phyloP scores from a whole-genome alignment of 371 early-diverging fungal species.

The Mortierella sp. region DNA sequence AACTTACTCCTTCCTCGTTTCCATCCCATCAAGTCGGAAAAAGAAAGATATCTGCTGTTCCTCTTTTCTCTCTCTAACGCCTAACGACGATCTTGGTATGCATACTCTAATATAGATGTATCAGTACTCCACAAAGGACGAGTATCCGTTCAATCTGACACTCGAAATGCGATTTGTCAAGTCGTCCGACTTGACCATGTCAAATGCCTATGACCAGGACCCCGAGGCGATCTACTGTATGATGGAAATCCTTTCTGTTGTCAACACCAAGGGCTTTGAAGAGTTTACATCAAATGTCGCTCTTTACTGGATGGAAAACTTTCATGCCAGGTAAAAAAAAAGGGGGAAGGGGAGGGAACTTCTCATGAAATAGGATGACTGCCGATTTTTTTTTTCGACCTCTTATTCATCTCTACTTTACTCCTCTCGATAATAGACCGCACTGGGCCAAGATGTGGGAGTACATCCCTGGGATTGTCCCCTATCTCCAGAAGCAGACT shows the following conservation, averaged over 20 bases:
- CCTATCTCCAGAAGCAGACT: constrained; percentile 21
- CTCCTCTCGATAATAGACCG: constrained; percentile 10
- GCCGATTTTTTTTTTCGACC: background rate
- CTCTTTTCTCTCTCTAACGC: too few relatives aligned
- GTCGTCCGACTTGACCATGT: constrained; percentile 32
- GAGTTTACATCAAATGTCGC: constrained; percentile 40
- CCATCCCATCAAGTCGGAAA: background rate
- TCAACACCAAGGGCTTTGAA: constrained; percentile 27
- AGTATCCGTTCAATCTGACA: constrained; percentile 45
- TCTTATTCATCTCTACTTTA: background rate
- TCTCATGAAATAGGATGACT: too few relatives aligned
- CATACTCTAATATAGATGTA: constrained; percentile 25
- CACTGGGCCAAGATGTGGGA: constrained; percentile 52
- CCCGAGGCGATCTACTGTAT: constrained; percentile 47
- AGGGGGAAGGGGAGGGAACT: background rate
- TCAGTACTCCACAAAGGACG: constrained; percentile 12
- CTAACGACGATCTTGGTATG: too few relatives aligned
- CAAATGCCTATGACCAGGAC: constrained; percentile 46
- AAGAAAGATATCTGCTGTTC: background rate
- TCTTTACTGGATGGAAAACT: constrained; percentile 50
- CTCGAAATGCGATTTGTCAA: constrained; percentile 44
- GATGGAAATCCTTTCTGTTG: constrained; percentile 37
- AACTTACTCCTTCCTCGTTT: too few relatives aligned
- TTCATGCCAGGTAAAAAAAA: constrained; percentile 24
- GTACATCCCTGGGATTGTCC: constrained; percentile 24